These are phyloP conservation scores for Penicillium italicum DNA, from an alignment of 2,329 filamentous ascomycete genomes.

Conservation along the genomic window DNA sequence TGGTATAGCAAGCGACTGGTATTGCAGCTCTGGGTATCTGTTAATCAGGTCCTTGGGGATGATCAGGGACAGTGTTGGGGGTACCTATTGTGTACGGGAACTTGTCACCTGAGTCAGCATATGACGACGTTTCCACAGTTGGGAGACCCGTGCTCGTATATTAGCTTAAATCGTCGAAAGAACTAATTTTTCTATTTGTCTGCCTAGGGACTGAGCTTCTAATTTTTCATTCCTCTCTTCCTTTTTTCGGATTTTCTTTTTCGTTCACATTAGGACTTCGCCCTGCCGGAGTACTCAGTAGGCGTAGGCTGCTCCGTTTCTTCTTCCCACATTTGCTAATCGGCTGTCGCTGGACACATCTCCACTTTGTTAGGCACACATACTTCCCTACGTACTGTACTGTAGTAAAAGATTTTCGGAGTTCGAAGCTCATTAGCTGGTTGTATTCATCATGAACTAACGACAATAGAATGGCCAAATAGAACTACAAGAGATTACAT, in stretches of 20 bases:
- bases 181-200: neutral
- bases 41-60: neutral
- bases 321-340: neutral
- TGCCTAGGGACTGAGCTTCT: neutral
- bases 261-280: neutral
- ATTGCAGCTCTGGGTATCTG: neutral
- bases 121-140: slow-evolving; percentile 5
- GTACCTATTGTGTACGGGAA: slow-evolving; percentile 3
- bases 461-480: neutral
- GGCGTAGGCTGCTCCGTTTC: slow-evolving; percentile 5
- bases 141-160: neutral
- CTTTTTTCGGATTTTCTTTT: neutral
- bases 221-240: neutral
- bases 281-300: neutral
- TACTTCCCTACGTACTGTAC: neutral
- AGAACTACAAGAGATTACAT: slow-evolving; percentile 17
- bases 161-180: neutral
- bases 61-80: neutral
- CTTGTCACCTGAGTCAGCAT: slow-evolving; percentile 12
- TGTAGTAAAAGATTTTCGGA: neutral
- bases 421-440: neutral
- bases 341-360: neutral
- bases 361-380: neutral
- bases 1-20: neutral
- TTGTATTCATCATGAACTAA: neutral